A percentile compares a stretch with the other conserved stretches of the same genome.
phyloP scores from a whole-genome alignment of 805 yeast species.

The Dipodascus albidus region DNA sequence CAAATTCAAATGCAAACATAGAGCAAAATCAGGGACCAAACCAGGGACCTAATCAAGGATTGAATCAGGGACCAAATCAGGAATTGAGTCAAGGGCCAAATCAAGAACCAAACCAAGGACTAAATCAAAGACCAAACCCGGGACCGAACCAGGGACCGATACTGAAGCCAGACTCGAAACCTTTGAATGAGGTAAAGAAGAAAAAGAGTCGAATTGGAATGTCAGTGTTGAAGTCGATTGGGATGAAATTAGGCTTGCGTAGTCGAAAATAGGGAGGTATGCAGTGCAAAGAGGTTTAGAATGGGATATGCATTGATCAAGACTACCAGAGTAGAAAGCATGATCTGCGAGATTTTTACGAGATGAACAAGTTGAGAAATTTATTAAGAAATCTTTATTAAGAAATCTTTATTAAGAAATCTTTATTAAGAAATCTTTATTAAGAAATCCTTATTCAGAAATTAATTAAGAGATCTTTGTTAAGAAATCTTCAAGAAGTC shows the following conservation, averaged over 20 bases:
- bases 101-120: background rate
- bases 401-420: no score
- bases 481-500: no score
- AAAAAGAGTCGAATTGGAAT: background rate
- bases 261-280: background rate
- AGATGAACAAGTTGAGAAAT: no score
- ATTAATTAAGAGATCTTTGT: no score
- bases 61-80: background rate
- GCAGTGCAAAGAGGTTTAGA: background rate
- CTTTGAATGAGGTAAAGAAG: background rate
- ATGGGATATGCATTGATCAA: no score
- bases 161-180: background rate
- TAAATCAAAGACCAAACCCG: background rate
- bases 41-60: background rate
- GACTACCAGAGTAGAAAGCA: no score
- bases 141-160: background rate
- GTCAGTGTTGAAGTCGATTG: background rate
- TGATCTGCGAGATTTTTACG: no score
- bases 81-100: background rate
- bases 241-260: background rate
- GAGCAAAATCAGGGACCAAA: no score
- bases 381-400: no score
- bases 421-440: no score
- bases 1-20: no score
- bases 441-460: no score